Percentiles rank a stretch among this genome's conserved stretches.
phyloP scores from a whole-genome alignment of 108 stramenopile genomes.

The Cyclotella choctawhatcheeana region DNA sequence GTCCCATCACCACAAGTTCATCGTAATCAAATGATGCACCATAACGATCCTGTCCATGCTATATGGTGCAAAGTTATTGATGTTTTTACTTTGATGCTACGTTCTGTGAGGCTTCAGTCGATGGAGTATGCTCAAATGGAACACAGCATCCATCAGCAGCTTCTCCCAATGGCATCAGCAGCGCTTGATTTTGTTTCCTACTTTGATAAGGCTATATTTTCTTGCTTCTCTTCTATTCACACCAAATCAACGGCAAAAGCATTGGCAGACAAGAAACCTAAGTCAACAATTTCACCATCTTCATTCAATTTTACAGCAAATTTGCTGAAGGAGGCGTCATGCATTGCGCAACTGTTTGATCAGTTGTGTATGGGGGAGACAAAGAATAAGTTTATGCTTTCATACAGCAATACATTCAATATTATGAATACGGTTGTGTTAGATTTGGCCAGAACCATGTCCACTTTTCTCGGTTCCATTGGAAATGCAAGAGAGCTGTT shows the following conservation, averaged over 20 bases:
- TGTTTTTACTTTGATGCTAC: slow-evolving; percentile 37
- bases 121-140: slow-evolving; percentile 27
- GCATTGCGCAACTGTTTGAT: slow-evolving; percentile 26
- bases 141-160: slow-evolving; percentile 24
- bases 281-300: slow-evolving; percentile 37
- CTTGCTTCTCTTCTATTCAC: slow-evolving; percentile 36
- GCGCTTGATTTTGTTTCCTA: slow-evolving; percentile 42
- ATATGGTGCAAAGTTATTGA: slow-evolving; percentile 38
- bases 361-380: slow-evolving; percentile 42
- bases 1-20: slow-evolving; percentile 7
- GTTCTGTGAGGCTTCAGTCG: slow-evolving; percentile 32
- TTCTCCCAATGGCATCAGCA: slow-evolving; percentile 20
- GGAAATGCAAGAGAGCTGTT: slow-evolving; percentile 77
- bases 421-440: slow-evolving; percentile 29
- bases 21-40: slow-evolving; percentile 10
- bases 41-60: slow-evolving; percentile 40
- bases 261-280: slow-evolving; percentile 18
- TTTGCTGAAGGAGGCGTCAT: slow-evolving; percentile 28
- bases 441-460: slow-evolving; percentile 30
- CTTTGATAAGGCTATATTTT: slow-evolving; percentile 43
- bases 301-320: slow-evolving; percentile 48
- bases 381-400: slow-evolving; percentile 20
- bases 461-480: slow-evolving; percentile 61
- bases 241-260: slow-evolving; percentile 15
- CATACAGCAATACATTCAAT: slow-evolving; percentile 23